Evolutionary conservation across 164 flowering plant species (phyloP), one percentile per base, ranked within the genome.

Genomic region (Berberis thunbergii): DNA sequence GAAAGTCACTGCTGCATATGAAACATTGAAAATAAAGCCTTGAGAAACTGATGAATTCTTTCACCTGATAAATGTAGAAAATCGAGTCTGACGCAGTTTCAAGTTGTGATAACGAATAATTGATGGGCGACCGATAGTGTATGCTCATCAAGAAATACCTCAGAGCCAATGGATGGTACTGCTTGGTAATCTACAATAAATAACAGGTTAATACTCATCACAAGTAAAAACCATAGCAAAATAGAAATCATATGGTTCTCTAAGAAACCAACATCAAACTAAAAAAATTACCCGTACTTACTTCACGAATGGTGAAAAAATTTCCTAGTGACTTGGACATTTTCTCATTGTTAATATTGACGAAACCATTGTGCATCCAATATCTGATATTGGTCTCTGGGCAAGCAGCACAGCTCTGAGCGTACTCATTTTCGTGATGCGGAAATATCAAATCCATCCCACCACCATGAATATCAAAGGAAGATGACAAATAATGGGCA

Each of bases 321-420:
- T 94, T 94, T 6, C 93, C 93, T 60, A 83, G 66, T 7, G 98
- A 90, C 65, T 94, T 94, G 12, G 96, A 84, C 98, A 94, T 94
- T 73, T 94, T 94, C 80, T 84, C 89, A 66, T 86, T 82, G 70
- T 90, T 84, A 54, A 77, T 78, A 58, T 83, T 88, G 50, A 90
- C 96, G 80, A 86, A 92, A 53, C 97, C 97, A 78, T 94, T 94
- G 70, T 94, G 98, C 77, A 94, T 69, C 98, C 96, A 91, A 61
- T 83, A 90, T 64, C 74, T 74, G 50, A 94, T 78, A 40, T 73
- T 69, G 70, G 89, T 76, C 67, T 88, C 87, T 58, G 73, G 69
- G 81, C 89, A 87, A 6, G 96, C 91, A 59, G 95, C 97, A 72
- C 84, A 80, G 71, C 91, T 88, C 76, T 90, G 98, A 12, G 96